Evolutionary conservation across 768 basidiomycete genomes (phyloP).

Genomic region (Paxillus involutus): DNA sequence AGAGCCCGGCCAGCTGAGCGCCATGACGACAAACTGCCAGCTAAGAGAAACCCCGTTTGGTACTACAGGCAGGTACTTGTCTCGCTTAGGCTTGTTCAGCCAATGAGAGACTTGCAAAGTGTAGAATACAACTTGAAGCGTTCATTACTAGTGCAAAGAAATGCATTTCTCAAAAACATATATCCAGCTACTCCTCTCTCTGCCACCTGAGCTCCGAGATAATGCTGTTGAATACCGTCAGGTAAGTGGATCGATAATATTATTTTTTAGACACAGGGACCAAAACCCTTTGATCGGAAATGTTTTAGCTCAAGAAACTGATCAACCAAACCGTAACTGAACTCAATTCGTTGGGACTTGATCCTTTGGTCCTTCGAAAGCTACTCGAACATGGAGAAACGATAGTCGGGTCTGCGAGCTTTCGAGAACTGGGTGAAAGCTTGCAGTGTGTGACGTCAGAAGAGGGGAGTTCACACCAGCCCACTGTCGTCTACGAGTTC

Average conservation of each 20-base stretch:
- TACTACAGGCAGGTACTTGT: too few relatives aligned
- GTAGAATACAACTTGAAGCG: too few relatives aligned
- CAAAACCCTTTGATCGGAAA: background rate
- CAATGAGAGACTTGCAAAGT: too few relatives aligned
- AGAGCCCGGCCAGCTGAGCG: too few relatives aligned
- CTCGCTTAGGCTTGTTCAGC: too few relatives aligned
- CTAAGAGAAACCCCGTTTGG: too few relatives aligned
- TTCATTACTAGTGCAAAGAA: background rate
- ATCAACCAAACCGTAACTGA: conserved; percentile 83
- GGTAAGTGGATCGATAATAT: conserved; percentile 37
- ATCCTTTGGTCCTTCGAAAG: conserved; percentile 47
- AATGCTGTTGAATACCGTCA: conserved; percentile 85
- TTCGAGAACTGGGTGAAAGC: conserved; percentile 1
- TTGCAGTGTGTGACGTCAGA: background rate
- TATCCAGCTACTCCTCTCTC: conserved; percentile 54
- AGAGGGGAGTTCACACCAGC: background rate
- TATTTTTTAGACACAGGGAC: too few relatives aligned
- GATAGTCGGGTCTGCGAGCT: background rate
- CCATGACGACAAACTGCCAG: too few relatives aligned
- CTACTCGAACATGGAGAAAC: conserved; percentile 30
- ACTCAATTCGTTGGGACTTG: conserved; percentile 67
- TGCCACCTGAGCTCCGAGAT: conserved; percentile 75
- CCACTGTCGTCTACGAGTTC: conserved; percentile 57
- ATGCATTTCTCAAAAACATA: conserved; percentile 83
- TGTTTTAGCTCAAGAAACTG: conserved; percentile 77